A percentile compares a stretch with the other conserved stretches of the same genome.
Evolutionary conservation across 257 asterid genomes (phyloP).

Genomic region (Solanum sitiens): DNA sequence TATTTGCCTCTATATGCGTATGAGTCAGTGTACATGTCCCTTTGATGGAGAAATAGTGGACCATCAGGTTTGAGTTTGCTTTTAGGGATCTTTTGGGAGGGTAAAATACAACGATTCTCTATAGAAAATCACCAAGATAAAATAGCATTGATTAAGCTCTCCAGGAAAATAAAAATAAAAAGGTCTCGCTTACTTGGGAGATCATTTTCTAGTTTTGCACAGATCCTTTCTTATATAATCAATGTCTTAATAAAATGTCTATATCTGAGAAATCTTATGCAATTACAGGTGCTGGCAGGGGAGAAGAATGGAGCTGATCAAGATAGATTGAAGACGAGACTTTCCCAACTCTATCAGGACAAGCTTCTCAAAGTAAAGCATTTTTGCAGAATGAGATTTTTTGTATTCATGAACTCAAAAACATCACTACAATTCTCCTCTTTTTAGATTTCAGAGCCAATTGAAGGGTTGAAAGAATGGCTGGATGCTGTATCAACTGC

Average conservation of each 20-base stretch:
- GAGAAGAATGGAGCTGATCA: conserved; percentile 42
- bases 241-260: not conserved
- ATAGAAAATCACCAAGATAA: not conserved
- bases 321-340: conserved; percentile 61
- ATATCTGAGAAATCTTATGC: not conserved
- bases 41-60: not conserved
- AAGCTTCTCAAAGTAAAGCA: conserved; percentile 53
- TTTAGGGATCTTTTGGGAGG: not conserved
- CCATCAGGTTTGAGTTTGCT: not conserved
- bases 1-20: not conserved
- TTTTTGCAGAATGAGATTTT: not conserved
- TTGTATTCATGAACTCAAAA: not conserved
- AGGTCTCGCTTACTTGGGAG: not conserved
- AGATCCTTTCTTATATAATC: not conserved
- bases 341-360: conserved; percentile 62
- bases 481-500: conserved; percentile 82
- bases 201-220: not conserved
- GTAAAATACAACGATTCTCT: not conserved
- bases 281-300: conserved; percentile 58
- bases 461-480: conserved; percentile 88
- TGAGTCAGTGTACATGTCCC: not conserved
- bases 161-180: not conserved
- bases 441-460: conserved; percentile 64
- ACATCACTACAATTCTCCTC: not conserved
- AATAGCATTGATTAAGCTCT: not conserved